These are phyloP conservation scores for Albugo candida DNA, from an alignment of 352 stramenopile genomes.

Conservation along the genomic window DNA sequence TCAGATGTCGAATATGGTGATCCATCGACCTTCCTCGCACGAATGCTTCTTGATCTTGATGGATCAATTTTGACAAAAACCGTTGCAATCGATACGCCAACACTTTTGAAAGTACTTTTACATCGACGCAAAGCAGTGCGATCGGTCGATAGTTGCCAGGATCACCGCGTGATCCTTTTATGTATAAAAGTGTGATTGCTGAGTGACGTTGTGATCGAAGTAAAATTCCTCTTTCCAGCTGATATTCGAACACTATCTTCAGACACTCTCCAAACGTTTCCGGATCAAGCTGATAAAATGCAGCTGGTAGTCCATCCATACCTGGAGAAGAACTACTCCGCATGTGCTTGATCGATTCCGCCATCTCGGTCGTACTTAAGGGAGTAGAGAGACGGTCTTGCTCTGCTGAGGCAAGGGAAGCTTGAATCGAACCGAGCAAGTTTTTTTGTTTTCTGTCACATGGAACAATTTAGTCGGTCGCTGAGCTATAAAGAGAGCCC, in stretches of 20 bases:
- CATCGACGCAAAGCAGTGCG: not conserved
- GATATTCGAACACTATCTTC: not conserved
- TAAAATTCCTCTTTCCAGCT: not conserved
- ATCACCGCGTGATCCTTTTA: not conserved
- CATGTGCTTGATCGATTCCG: no score
- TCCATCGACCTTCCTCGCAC: not conserved
- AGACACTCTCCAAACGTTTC: not conserved
- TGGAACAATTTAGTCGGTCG: no score
- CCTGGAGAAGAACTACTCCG: not conserved
- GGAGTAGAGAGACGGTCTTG: no score
- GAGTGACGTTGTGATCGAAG: not conserved
- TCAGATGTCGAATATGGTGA: not conserved
- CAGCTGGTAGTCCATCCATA: not conserved
- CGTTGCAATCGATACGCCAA: not conserved
- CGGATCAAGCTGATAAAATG: not conserved
- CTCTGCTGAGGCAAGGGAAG: no score
- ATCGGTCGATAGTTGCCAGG: constrained; percentile 1
- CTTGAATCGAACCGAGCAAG: no score
- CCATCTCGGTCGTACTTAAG: no score
- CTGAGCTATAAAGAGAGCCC: no score
- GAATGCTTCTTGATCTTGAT: not conserved
- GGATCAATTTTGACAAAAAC: not conserved
- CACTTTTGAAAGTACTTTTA: not conserved
- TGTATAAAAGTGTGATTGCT: not conserved
- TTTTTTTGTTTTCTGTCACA: no score